Percentiles rank a stretch among this genome's conserved stretches.
Evolutionary conservation across 1,284 basidiomycete genomes (phyloP).

Genomic region (Tausonia pullulans): DNA sequence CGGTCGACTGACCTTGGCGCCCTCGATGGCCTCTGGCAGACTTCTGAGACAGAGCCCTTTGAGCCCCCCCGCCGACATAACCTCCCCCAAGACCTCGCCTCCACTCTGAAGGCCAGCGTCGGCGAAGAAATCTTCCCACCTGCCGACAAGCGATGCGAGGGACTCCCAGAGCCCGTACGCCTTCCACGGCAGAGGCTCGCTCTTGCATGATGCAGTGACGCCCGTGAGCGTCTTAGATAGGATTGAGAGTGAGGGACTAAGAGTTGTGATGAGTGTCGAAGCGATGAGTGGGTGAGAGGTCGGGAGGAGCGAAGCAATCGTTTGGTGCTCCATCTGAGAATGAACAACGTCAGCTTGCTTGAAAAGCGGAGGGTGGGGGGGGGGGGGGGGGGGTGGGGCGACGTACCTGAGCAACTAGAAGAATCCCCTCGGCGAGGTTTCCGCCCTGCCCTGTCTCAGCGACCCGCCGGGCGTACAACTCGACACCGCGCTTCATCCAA

Average conservation of each 20-base stretch:
- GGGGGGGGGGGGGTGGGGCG: neutral
- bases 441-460: neutral
- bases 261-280: neutral
- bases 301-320: neutral
- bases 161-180: conserved; percentile 3
- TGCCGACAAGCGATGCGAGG: neutral
- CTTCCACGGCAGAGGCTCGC: conserved; percentile 8
- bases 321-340: neutral
- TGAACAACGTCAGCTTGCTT: too few species aligned
- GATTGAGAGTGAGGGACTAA: neutral
- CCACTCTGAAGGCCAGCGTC: neutral
- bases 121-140: conserved; percentile 10
- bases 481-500: conserved; percentile 9
- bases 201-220: neutral
- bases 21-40: conserved; percentile 11
- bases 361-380: neutral
- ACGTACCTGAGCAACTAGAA: neutral
- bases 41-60: conserved; percentile 3
- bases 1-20: conserved; percentile 5
- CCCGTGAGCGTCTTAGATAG: too few species aligned
- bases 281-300: neutral
- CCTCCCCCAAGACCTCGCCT: neutral
- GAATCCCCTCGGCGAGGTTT: neutral
- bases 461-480: neutral
- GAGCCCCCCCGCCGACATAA: neutral